Base-by-base conservation (phyloP, 2,329 filamentous ascomycete species). In the Xylaria polymorpha region DNA sequence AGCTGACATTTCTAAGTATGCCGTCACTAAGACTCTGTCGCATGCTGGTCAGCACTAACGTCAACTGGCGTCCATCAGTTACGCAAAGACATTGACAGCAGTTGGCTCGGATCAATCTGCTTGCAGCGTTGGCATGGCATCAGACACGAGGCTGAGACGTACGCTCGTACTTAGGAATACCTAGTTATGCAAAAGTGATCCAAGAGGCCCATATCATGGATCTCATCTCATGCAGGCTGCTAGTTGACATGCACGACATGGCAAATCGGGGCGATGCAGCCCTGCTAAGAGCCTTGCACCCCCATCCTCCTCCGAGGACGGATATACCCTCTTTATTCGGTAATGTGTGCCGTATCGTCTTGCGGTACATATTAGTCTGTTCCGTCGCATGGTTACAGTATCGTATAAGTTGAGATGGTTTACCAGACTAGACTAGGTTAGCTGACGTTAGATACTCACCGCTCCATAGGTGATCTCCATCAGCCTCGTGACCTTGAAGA, bases 111-210 rank as follows among this genome's bases (percentile, higher is more conserved):
- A 41, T 37, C 57, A 35, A 39, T 35, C 39, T 35, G 43, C 22
- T 61, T 61, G 14, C 39, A 15, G n/a, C 20, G 37, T 25, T 57
- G 32, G 22, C 29, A 43, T 55, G 4, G 48, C 22, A 29, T 14
- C 29, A 39, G 50, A 44, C 51, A 43, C 60, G 64, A 63, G 67
- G 67, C 67, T 69, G 67, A 69, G 58, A 58, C 61, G n/a, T 20
- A 29, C 12, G 37, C 37, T 46, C 20, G 9, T 35, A 20, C 22
- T 58, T 18, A 41, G 39, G 57, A 39, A 35, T 43, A n/a, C n/a
- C n/a, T n/a, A 12, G 14, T 18, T 41, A 32, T 61, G 50, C 29
- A 25, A 35, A 22, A n/a, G 46, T 18, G 65, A 53, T 63, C 53
- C 53, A 44, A 29, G 43, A 61, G 61, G 18, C 57, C 56, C 22